phyloP scores from a whole-genome alignment of 176 grass and related monocot genomes.

The Carex myosuroides region DNA sequence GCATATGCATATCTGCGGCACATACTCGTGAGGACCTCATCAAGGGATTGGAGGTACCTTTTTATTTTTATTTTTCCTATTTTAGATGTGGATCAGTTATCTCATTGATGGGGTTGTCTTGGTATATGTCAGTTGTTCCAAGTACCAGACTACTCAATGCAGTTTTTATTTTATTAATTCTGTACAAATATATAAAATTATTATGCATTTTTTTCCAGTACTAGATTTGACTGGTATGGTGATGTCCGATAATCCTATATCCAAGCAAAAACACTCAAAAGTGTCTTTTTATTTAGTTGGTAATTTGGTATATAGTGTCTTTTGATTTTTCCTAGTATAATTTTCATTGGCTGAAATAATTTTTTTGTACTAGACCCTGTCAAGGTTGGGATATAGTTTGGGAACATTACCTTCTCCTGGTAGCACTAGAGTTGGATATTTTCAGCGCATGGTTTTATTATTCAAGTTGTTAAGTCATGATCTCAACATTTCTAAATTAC shows the following conservation, averaged over 20 bases:
- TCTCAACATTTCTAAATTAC: not conserved
- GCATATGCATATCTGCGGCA: constrained; percentile 92
- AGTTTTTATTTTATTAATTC: not conserved
- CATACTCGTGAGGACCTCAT: constrained; percentile 85
- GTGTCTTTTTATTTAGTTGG: too few relatives aligned
- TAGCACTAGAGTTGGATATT: not conserved
- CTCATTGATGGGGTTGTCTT: not conserved
- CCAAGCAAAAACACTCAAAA: too few relatives aligned
- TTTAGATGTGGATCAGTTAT: not conserved
- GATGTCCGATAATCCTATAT: too few relatives aligned
- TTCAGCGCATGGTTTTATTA: not conserved
- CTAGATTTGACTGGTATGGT: not conserved
- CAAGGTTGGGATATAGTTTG: not conserved
- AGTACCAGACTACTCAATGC: not conserved
- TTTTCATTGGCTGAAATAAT: not conserved
- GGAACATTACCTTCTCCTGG: not conserved
- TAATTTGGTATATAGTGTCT: not conserved
- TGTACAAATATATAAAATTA: not conserved
- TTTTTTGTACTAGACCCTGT: not conserved
- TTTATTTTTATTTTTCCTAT: constrained; percentile 4
- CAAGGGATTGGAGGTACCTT: constrained; percentile 80
- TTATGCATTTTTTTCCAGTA: not conserved
- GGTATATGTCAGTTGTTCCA: not conserved
- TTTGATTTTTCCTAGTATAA: not conserved
- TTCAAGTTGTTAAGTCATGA: not conserved